A percentile compares a stretch with the other conserved stretches of the same genome.
Conservation (phyloP, 352 stramenopile genomes). For the Phytophthora europaea region DNA sequence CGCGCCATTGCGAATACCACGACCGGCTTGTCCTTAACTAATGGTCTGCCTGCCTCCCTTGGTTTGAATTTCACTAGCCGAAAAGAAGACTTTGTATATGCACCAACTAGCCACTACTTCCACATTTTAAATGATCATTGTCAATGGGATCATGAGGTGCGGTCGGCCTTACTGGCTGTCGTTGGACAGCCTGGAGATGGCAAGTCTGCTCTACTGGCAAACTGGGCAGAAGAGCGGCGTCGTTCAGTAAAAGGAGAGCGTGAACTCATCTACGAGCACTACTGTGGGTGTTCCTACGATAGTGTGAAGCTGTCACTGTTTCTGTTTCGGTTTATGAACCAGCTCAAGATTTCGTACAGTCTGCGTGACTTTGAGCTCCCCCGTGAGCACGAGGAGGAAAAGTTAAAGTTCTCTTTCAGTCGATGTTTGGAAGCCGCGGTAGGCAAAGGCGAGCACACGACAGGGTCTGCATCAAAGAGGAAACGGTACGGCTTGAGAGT, state of each 20-base stretch:
- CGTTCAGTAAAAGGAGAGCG: slow-evolving; percentile 36
- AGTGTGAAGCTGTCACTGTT: slow-evolving; percentile 87
- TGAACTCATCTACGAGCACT: slow-evolving; percentile 88
- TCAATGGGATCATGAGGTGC: slow-evolving; percentile 43
- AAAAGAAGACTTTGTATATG: slow-evolving; percentile 77
- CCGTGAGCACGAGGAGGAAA: slow-evolving; percentile 85
- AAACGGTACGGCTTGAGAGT: slow-evolving; percentile 33
- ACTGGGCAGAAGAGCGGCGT: slow-evolving; percentile 71
- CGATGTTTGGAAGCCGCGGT: slow-evolving; percentile 81
- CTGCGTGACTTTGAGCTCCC: slow-evolving; percentile 87
- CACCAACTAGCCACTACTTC: slow-evolving; percentile 68
- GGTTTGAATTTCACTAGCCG: slow-evolving; percentile 42
- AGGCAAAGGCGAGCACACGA: slow-evolving; percentile 46
- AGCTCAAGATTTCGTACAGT: slow-evolving; percentile 76
- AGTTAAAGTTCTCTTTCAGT: slow-evolving; percentile 87
- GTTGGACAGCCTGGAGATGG: slow-evolving; percentile 72
- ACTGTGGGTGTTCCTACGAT: slow-evolving; percentile 84
- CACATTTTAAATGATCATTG: slow-evolving; percentile 81
- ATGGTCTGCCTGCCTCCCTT: not conserved
- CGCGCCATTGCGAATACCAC: not conserved
- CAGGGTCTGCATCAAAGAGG: slow-evolving; percentile 31
- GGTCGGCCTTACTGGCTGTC: slow-evolving; percentile 66
- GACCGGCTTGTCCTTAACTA: not conserved
- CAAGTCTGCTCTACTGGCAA: slow-evolving; percentile 81
- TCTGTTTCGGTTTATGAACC: slow-evolving; percentile 85